A percentile compares a stretch with the other conserved stretches of the same genome.
Evolutionary conservation across 1,284 basidiomycete genomes (phyloP).

Genomic region (Lentinus polychrous): DNA sequence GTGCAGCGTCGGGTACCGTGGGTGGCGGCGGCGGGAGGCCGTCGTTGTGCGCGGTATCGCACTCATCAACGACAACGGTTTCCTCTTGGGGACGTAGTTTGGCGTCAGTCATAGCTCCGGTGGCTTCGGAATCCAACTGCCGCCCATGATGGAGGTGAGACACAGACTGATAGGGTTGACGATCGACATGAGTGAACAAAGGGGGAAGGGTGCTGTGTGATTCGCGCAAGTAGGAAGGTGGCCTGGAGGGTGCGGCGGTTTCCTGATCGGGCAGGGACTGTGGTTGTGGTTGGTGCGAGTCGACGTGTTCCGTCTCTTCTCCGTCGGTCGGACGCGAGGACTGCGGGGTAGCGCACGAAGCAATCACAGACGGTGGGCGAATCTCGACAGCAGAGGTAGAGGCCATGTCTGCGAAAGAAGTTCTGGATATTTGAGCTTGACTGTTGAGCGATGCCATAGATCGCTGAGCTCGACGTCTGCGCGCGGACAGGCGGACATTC

Average conservation of each 20-base stretch:
- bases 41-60: neutral
- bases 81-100: neutral
- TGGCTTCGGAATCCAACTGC: neutral
- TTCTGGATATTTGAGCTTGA: neutral
- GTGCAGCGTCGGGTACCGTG: slow-evolving; percentile 33
- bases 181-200: neutral
- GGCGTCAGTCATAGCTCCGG: neutral
- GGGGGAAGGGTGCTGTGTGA: neutral
- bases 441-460: neutral
- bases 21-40: slow-evolving; percentile 5
- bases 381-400: neutral
- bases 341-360: too few relatives aligned
- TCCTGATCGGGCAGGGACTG: neutral
- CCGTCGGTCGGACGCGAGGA: too few relatives aligned
- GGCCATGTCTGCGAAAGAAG: neutral
- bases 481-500: slow-evolving; percentile 46
- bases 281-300: neutral
- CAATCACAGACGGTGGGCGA: neutral
- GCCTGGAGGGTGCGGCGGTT: neutral
- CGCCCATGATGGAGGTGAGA: too few relatives aligned
- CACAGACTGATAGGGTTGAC: too few relatives aligned
- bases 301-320: too few relatives aligned
- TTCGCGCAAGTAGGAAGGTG: neutral
- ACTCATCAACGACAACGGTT: neutral
- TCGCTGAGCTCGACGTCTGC: slow-evolving; percentile 37